These are phyloP conservation scores for Tetrapisispora phaffii DNA, from an alignment of 805 yeast species.

Conservation along the genomic window DNA sequence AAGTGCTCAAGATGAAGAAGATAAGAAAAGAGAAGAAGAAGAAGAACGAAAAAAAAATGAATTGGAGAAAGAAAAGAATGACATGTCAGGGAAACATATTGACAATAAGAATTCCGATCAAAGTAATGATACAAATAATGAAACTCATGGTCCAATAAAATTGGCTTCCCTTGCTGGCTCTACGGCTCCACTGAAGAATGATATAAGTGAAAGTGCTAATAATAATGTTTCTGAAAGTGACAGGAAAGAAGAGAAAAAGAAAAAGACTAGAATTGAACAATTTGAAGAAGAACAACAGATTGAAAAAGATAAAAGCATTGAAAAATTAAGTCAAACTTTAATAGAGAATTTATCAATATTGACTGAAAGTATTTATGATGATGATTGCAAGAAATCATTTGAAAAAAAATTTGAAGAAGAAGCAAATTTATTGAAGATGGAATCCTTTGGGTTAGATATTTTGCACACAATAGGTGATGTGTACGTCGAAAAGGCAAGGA, in stretches of 20 bases:
- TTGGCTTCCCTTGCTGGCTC: not conserved
- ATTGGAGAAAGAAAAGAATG: constrained; percentile 10
- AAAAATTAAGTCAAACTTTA: constrained; percentile 50
- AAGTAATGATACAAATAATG: not conserved
- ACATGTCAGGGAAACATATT: not conserved
- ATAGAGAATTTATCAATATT: constrained; percentile 42
- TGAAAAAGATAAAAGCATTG: constrained; percentile 57
- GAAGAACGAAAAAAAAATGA: constrained; percentile 15
- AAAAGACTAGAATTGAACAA: constrained; percentile 41
- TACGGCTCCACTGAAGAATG: not conserved
- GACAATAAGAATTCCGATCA: too few species aligned
- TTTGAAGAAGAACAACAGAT: constrained; percentile 68
- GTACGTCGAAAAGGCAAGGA: constrained; percentile 54
- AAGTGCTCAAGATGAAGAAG: constrained; percentile 37
- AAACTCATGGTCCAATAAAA: not conserved
- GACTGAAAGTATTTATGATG: constrained; percentile 54
- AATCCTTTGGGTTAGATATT: constrained; percentile 76
- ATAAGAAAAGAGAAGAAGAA: constrained; percentile 28
- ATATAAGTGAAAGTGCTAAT: not conserved
- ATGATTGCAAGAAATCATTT: constrained; percentile 55
- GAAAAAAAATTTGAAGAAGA: constrained; percentile 60
- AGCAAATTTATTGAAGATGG: constrained; percentile 73
- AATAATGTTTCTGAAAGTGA: constrained; percentile 5
- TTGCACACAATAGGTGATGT: constrained; percentile 66
- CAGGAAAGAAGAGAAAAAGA: constrained; percentile 29